Conservation (phyloP, 805 yeast genomes). For the Ascoidea rubescens region DNA sequence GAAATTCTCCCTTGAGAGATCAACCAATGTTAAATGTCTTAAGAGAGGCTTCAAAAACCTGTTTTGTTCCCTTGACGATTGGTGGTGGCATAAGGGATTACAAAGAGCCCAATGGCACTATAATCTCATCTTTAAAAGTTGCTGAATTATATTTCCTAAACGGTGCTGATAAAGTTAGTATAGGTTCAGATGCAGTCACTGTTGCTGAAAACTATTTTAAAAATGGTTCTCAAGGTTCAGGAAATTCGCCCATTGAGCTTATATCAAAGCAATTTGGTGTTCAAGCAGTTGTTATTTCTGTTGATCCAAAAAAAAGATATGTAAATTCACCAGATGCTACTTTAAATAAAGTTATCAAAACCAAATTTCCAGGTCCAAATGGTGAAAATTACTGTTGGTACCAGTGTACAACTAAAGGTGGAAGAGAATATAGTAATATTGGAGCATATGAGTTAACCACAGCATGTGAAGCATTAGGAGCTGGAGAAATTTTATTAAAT, state of each 20-base stretch:
- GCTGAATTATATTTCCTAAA: constrained; percentile 87
- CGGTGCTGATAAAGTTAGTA: constrained; percentile 96
- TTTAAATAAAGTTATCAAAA: constrained; percentile 48
- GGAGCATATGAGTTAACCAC: constrained; percentile 84
- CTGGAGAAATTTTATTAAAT: constrained; percentile 87
- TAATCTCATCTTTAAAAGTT: constrained; percentile 74
- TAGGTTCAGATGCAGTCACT: constrained; percentile 92
- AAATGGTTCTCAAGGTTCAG: constrained; percentile 42
- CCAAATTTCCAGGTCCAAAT: constrained; percentile 63
- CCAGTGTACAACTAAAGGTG: constrained; percentile 94
- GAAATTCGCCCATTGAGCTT: constrained; percentile 82
- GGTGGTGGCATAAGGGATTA: constrained; percentile 97
- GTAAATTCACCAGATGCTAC: constrained; percentile 48
- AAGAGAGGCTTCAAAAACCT: constrained; percentile 68
- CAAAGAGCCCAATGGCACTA: constrained; percentile 70
- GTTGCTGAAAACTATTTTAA: constrained; percentile 78
- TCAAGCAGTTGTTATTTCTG: constrained; percentile 96
- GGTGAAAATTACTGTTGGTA: constrained; percentile 88
- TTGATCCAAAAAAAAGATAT: constrained; percentile 89
- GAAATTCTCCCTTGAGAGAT: constrained; percentile 86
- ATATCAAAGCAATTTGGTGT: constrained; percentile 86
- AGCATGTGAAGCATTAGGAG: constrained; percentile 89
- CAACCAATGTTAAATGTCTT: constrained; percentile 93
- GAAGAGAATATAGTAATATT: constrained; percentile 66
- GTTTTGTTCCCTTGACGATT: constrained; percentile 93